Evolutionary conservation across 2,329 filamentous ascomycete genomes (phyloP), one percentile per base, ranked within the genome.

Genomic region (Metarhizium album): DNA sequence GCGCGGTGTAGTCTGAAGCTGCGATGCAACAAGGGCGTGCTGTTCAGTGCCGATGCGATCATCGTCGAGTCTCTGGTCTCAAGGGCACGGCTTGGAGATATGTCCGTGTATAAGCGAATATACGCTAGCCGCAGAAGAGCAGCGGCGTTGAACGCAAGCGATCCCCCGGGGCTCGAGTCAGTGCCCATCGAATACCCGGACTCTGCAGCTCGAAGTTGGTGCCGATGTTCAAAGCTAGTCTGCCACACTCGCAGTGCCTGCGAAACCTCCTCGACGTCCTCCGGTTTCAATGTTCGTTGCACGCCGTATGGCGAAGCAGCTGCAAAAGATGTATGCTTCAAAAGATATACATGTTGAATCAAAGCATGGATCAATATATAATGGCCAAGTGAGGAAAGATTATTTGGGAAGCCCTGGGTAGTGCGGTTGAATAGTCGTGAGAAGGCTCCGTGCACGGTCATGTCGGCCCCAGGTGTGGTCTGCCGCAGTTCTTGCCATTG

Each of bases 321-420:
- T 2, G 72, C 71, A 46, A 81, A 74, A 0, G 75, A 78, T 0
- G 79, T 80, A 59, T 84, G 79, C 57, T 84, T 84, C 22, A 86
- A 64, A 37, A 87, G 71, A 61, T 83, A 87, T 16, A 88, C 82
- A 54, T 87, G 83, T 58, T 88, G 84, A 11, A 87, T 75, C 23
- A 89, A 63, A 3, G 83, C 83, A 59, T 87, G 83, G 3, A 88
- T 83, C 33, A 89, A 70, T 7, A 86, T 76, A 56, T 88, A 87
- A 58, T 84, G 84, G 1, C 83, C 84, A 6, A 86, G 65, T 0
- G 80, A 79, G 0, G 78, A 80, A 51, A 80, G 69, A 43, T 74
- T 72, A 0, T 71, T 65, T 1, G 74, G 73, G 1, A 76, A 68
- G 0, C 68, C 70, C 54, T 77, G 72, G 1, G 70, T 67, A 3